These are phyloP conservation scores for Penicillium sp. DNA, from an alignment of 2,329 filamentous ascomycete genomes.

Conservation along the genomic window DNA sequence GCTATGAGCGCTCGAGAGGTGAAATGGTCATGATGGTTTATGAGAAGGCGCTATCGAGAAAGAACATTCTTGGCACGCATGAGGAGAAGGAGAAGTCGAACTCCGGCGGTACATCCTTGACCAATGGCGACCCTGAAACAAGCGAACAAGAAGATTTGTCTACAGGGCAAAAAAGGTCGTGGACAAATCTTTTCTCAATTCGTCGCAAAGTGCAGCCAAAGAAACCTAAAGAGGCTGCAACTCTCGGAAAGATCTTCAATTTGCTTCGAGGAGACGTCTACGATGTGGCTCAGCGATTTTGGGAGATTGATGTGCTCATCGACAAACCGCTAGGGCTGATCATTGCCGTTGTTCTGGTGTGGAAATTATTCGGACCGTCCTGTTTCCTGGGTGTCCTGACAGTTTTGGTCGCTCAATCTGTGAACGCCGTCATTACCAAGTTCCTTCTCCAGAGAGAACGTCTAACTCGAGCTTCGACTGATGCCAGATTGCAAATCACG, in stretches of 20 bases:
- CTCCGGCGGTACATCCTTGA: conserved; percentile 11
- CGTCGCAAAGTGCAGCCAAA: conserved; percentile 23
- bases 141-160: conserved; percentile 6
- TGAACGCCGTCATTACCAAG: conserved; percentile 64
- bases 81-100: conserved; percentile 24
- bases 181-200: conserved; percentile 20
- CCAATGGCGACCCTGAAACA: conserved; percentile 7
- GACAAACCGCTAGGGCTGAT: conserved; percentile 71
- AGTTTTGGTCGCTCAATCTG: conserved; percentile 60
- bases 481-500: conserved; percentile 70
- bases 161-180: conserved; percentile 16
- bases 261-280: conserved; percentile 59
- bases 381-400: conserved; percentile 68
- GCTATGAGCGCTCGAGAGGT: conserved; percentile 76
- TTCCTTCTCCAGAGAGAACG: conserved; percentile 63
- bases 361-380: conserved; percentile 72
- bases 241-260: conserved; percentile 86
- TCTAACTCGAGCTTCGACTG: conserved; percentile 65
- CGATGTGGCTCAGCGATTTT: conserved; percentile 55
- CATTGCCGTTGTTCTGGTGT: conserved; percentile 66
- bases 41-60: conserved; percentile 67
- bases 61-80: conserved; percentile 45
- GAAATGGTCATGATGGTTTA: conserved; percentile 83
- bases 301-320: conserved; percentile 74
- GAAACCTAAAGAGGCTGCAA: conserved; percentile 55